Percentiles rank a stretch among this genome's conserved stretches.
Evolutionary conservation across 2,329 filamentous ascomycete species (phyloP).

Genomic region (Fusarium devonianum): DNA sequence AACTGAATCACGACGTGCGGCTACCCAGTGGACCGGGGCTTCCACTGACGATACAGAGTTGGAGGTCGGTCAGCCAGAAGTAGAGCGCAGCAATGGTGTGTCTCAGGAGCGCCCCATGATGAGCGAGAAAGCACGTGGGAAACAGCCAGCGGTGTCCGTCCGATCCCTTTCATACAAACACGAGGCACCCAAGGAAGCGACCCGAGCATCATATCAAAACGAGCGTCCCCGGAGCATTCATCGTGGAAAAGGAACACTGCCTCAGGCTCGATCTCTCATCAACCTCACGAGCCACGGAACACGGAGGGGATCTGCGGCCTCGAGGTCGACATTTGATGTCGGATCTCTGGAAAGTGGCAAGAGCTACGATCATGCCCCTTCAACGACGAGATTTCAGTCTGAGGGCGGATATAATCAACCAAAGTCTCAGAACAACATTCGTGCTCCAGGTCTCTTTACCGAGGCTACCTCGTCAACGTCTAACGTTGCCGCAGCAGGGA

Average conservation of each 20-base stretch:
- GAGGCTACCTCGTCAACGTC: conserved; percentile 50
- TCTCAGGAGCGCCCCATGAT: conserved; percentile 24
- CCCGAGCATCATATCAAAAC: conserved; percentile 5
- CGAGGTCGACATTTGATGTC: conserved; percentile 33
- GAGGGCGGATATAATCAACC: conserved; percentile 42
- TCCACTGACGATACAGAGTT: conserved; percentile 41
- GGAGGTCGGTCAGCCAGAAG: conserved; percentile 7
- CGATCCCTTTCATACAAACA: conserved; percentile 27
- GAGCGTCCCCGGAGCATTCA: conserved; percentile 19
- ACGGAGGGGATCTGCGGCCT: conserved; percentile 33
- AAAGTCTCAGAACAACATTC: conserved; percentile 21
- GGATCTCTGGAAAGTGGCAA: conserved; percentile 36
- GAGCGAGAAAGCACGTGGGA: conserved; percentile 59
- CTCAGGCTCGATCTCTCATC: conserved; percentile 37
- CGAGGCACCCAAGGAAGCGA: conserved; percentile 12
- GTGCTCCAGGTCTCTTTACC: conserved; percentile 44
- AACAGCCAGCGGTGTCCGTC: conserved; percentile 49
- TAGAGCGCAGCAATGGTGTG: conserved; percentile 13
- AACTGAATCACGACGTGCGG: conserved; percentile 34
- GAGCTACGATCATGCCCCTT: conserved; percentile 26
- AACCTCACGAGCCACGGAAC: conserved; percentile 32
- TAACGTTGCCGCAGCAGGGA: conserved; percentile 52
- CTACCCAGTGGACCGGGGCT: conserved; percentile 36
- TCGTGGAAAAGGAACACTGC: conserved; percentile 23
- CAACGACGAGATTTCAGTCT: conserved; percentile 46